Evolutionary conservation across 2,329 filamentous ascomycete genomes (phyloP).

Genomic region (Arthrinium phaeospermum): DNA sequence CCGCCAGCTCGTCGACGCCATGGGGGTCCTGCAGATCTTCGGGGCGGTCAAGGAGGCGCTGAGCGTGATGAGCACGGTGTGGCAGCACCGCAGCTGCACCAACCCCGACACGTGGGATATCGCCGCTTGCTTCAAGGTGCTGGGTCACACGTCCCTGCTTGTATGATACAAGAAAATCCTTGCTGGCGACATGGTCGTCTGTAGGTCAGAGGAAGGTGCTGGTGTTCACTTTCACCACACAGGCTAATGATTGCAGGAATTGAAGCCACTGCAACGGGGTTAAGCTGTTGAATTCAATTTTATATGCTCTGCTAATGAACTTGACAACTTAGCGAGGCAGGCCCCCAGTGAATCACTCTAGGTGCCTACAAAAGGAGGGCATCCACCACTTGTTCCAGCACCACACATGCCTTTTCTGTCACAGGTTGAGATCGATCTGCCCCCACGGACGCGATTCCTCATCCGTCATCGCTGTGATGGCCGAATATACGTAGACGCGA

Average conservation of each 20-base stretch:
- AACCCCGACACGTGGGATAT: constrained; percentile 33
- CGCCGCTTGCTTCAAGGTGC: constrained; percentile 32
- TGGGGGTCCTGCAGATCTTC: constrained; percentile 35
- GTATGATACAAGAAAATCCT: constrained; percentile 35
- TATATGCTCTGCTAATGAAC: no score
- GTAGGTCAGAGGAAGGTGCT: neutral
- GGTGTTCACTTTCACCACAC: neutral
- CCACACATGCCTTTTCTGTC: no score
- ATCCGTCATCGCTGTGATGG: no score
- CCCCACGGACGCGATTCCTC: no score
- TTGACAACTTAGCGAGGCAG: no score
- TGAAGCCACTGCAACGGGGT: neutral
- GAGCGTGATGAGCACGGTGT: constrained; percentile 31
- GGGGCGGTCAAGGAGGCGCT: constrained; percentile 33
- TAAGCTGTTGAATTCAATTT: neutral
- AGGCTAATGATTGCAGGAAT: neutral
- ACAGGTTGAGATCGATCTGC: no score
- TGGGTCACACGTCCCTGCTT: constrained; percentile 31
- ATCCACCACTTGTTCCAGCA: no score
- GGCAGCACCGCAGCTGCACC: constrained; percentile 28
- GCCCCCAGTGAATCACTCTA: no score
- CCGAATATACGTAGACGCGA: no score
- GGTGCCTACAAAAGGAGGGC: no score
- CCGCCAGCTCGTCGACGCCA: constrained; percentile 28
- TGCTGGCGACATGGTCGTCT: neutral